Percentiles rank a stretch among this genome's conserved stretches.
Conservation (phyloP, 2,329 filamentous ascomycete genomes). For the Diaporthe caulivora region DNA sequence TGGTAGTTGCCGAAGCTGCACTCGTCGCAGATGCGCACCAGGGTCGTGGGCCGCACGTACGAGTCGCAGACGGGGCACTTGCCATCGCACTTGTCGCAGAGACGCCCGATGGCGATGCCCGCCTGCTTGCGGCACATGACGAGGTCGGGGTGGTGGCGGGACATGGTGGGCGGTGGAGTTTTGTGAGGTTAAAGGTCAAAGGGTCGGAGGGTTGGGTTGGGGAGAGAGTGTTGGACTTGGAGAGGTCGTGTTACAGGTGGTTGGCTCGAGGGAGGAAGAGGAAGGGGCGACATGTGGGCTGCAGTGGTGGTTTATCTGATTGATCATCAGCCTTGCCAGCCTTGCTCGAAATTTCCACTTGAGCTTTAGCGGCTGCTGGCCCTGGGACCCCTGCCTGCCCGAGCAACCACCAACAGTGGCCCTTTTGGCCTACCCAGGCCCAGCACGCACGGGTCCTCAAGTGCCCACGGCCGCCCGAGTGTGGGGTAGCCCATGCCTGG, state of each 20-base stretch:
- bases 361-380: constrained; percentile 9
- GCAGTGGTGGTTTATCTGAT: neutral
- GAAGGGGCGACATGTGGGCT: neutral
- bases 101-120: constrained; percentile 96
- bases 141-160: constrained; percentile 95
- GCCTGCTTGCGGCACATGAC: constrained; percentile 99
- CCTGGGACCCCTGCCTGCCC: constrained; percentile 25
- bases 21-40: constrained; percentile 98
- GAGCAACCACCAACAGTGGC: neutral
- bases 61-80: constrained; percentile 99
- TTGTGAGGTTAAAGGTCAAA: neutral
- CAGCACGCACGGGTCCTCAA: neutral
- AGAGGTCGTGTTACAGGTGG: constrained; percentile 8
- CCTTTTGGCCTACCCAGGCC: neutral
- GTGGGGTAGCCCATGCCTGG: constrained; percentile 20
- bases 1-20: constrained; percentile 99
- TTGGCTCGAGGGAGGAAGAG: neutral
- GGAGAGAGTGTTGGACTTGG: neutral
- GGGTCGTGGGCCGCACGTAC: constrained; percentile 96
- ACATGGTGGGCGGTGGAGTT: constrained; percentile 70
- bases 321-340: constrained; percentile 36
- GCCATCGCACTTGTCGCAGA: constrained; percentile 99
- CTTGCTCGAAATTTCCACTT: constrained; percentile 34
- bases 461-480: constrained; percentile 23
- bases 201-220: too few species aligned